phyloP scores from a whole-genome alignment of 2,329 filamentous ascomycete species.

The Penicillium psychrosexuale region DNA sequence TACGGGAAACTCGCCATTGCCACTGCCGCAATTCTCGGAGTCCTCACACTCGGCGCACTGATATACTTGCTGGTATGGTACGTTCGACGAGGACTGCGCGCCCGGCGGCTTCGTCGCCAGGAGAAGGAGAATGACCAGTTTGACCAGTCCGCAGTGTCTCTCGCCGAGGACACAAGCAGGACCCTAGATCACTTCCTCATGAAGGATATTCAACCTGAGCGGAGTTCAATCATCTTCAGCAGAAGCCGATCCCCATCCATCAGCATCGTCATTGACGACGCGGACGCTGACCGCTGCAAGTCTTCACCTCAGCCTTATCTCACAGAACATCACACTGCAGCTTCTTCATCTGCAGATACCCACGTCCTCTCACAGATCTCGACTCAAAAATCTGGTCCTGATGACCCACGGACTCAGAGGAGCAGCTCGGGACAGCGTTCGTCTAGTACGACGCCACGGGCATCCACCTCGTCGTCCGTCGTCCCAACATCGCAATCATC shows the following conservation, averaged over 20 bases:
- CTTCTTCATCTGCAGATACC: neutral
- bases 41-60: conserved; percentile 20
- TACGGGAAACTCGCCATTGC: conserved; percentile 28
- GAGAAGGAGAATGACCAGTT: conserved; percentile 16
- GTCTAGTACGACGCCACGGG: conserved; percentile 1
- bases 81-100: conserved; percentile 17
- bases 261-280: conserved; percentile 17
- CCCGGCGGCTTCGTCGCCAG: conserved; percentile 16
- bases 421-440: neutral
- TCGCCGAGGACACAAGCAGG: conserved; percentile 22
- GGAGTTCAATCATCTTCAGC: conserved; percentile 32
- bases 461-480: conserved; percentile 1
- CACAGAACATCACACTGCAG: conserved; percentile 2
- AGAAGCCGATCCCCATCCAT: conserved; percentile 26
- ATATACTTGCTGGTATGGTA: conserved; percentile 23
- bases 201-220: conserved; percentile 19
- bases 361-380: conserved; percentile 6
- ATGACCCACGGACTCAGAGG: neutral
- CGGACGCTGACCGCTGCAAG: neutral
- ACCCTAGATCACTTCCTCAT: conserved; percentile 17
- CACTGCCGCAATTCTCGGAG: conserved; percentile 24
- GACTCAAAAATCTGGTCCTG: neutral
- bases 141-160: conserved; percentile 14
- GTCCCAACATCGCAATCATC: conserved; percentile 11
- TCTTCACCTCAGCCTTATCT: neutral